phyloP scores from a whole-genome alignment of 1,284 basidiomycete genomes.

The Limonomyces culmigenus region DNA sequence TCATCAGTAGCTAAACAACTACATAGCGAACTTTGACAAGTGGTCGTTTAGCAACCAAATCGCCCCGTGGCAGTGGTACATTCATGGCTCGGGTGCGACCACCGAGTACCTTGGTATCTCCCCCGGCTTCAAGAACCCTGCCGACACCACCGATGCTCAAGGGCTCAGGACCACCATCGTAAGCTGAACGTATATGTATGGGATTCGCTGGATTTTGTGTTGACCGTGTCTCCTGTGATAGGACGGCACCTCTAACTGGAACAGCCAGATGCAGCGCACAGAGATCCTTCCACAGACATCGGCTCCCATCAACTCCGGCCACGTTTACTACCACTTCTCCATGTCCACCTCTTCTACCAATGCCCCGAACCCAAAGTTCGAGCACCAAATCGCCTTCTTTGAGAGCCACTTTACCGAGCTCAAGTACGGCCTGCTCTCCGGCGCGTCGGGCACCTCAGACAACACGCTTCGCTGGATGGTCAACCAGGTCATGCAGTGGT shows the following conservation, averaged over 20 bases:
- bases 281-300: constrained; percentile 45
- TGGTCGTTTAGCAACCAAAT: constrained; percentile 38
- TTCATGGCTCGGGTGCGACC: constrained; percentile 36
- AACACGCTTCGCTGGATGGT: constrained; percentile 29
- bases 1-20: too few relatives aligned
- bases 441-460: constrained; percentile 29
- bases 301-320: constrained; percentile 38
- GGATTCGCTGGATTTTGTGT: constrained; percentile 41
- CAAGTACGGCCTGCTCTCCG: constrained; percentile 26
- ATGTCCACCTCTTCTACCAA: constrained; percentile 30
- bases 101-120: constrained; percentile 36
- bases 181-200: constrained; percentile 14
- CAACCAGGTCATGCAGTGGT: neutral
- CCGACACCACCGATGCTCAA: constrained; percentile 30
- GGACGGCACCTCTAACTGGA: constrained; percentile 9
- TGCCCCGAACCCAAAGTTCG: constrained; percentile 29
- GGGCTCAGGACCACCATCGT: constrained; percentile 43
- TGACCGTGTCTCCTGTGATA: constrained; percentile 14
- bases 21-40: constrained; percentile 1
- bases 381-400: constrained; percentile 46
- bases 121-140: constrained; percentile 43
- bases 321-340: constrained; percentile 50
- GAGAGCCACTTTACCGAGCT: constrained; percentile 52
- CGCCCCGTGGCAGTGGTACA: constrained; percentile 49
- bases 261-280: constrained; percentile 17